Conservation (phyloP, 164 flowering plant genomes). For the Tinospora cordifolia region DNA sequence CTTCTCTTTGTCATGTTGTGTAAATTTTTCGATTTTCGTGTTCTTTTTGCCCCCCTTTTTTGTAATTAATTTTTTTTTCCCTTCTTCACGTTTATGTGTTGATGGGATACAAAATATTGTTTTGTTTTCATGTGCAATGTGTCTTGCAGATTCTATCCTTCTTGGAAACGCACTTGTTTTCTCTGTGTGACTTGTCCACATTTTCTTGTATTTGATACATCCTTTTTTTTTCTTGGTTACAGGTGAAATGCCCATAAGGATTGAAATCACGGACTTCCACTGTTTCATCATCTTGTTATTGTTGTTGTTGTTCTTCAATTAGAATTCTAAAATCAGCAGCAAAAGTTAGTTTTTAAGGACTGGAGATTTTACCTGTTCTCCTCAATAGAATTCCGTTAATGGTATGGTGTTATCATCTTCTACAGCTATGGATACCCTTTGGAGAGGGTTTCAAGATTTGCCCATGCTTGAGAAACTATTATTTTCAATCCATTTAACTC, state of each 20-base stretch:
- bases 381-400: constrained; percentile 16
- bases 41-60: background rate
- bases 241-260: constrained; percentile 52
- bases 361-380: constrained; percentile 13
- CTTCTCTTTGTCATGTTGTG: constrained; percentile 19
- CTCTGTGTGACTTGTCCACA: constrained; percentile 30
- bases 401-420: background rate
- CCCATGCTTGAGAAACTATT: constrained; percentile 56
- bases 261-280: constrained; percentile 14
- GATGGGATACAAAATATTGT: constrained; percentile 10
- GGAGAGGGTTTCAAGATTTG: constrained; percentile 34
- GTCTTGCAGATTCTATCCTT: constrained; percentile 37
- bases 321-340: constrained; percentile 1
- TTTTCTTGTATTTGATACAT: constrained; percentile 1
- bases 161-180: constrained; percentile 17
- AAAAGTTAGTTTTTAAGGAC: constrained; percentile 27
- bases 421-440: constrained; percentile 15
- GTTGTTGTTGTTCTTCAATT: constrained; percentile 1
- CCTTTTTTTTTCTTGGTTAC: background rate
- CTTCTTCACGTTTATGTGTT: background rate
- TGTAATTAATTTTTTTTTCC: background rate
- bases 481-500: constrained; percentile 51
- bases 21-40: constrained; percentile 4
- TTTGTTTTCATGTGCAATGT: constrained; percentile 63
- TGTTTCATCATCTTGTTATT: constrained; percentile 11